A percentile compares a stretch with the other conserved stretches of the same genome.
phyloP scores from a whole-genome alignment of 1,139 yeast species.

The Zygoascus hellenicus region DNA sequence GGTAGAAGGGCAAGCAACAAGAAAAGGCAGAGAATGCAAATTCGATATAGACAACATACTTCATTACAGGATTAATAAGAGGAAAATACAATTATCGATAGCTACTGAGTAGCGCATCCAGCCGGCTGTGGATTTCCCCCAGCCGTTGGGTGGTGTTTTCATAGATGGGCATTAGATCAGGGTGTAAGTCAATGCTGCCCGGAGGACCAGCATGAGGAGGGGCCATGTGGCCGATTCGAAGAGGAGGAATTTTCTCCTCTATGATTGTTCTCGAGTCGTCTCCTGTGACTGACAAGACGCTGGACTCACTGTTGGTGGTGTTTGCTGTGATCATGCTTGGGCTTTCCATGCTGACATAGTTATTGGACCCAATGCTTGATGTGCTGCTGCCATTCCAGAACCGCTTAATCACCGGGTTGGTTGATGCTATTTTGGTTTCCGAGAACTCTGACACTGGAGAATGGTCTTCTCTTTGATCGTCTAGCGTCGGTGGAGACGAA shows the following conservation, averaged over 20 bases:
- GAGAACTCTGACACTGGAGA: constrained; percentile 22
- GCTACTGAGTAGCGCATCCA: constrained; percentile 24
- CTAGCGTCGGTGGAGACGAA: constrained; percentile 18
- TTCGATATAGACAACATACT: not conserved
- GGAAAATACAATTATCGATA: constrained; percentile 11
- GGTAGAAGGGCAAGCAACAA: no score
- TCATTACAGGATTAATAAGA: not conserved
- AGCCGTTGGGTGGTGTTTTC: constrained; percentile 28
- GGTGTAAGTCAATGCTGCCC: constrained; percentile 23
- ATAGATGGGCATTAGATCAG: constrained; percentile 29
- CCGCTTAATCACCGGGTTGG: constrained; percentile 2
- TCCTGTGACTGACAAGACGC: constrained; percentile 4
- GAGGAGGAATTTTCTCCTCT: not conserved
- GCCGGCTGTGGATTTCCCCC: constrained; percentile 26
- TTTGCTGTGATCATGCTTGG: constrained; percentile 6
- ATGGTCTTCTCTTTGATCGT: constrained; percentile 13
- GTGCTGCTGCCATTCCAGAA: constrained; percentile 12
- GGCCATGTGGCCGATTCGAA: not conserved
- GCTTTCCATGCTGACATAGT: constrained; percentile 2
- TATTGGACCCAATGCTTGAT: constrained; percentile 3
- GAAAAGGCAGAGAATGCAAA: not conserved
- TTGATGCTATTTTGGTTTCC: constrained; percentile 15
- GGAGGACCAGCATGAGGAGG: constrained; percentile 5
- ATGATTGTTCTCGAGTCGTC: not conserved
- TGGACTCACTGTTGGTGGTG: constrained; percentile 7